Base-by-base conservation (phyloP, 257 asterid genomes). In the Linaria vulgaris region DNA sequence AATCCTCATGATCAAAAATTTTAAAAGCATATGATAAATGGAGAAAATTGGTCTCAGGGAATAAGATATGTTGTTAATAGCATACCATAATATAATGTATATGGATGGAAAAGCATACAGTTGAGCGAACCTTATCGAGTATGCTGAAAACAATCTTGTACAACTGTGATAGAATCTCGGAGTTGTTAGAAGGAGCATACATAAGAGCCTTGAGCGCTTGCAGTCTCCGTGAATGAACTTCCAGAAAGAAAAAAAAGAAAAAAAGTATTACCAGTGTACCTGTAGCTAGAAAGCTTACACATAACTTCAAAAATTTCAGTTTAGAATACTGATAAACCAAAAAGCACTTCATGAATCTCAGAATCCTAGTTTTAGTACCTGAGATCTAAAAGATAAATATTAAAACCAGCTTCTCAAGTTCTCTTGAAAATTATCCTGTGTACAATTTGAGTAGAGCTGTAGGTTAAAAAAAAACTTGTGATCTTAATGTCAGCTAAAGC, bases 161-260 rank as follows among this genome's bases (percentile, higher is more conserved):
- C 76, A 94, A 67, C 88, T 80, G 90, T 71, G 94, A 78, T 67
- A 85, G 76, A 72, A 94, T 87, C 72, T 94, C 99, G 31, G 95
- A 72, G 85, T 74, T 90, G 90, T 87, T 82, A 39, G 96, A 82
- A 68, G 99, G 97, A 68, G 95, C 95, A 73, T 94, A 82, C 15
- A 97, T 85, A 56, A 94, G 95, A 79, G 99, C 97, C 91, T 94
- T 94, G 56, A 94, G 63, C 0, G 99, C 99, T 82, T 94, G 99
- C 61, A 94, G 87, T 77, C 97, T 88, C 72, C 99, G 82, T 43
- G 99, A 77, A 80, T 94, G 99, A 86, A 94, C 99, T 94, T 79
- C 77, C 82, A 68, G 64, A 71, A 48, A 70, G 62, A 74, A 77
- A 22, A 76, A 74, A 54, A 77, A 22, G 74, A 74, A 54, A 61